Evolutionary conservation across 257 asterid species (phyloP), one percentile per base, ranked within the genome.

Genomic region (Ehretia macrophylla): DNA sequence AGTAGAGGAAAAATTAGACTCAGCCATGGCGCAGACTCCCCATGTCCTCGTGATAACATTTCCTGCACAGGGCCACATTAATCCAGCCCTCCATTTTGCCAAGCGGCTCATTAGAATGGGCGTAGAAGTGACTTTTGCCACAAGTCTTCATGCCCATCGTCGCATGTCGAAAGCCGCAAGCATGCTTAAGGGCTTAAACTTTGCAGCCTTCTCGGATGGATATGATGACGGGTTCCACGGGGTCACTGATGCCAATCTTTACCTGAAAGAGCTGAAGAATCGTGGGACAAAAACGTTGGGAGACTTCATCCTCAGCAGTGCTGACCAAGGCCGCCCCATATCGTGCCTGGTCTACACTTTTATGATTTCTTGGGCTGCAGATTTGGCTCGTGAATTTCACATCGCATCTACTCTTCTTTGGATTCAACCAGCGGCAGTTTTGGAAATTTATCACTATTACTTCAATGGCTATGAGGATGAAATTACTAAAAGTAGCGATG

Each of bases 401-500:
- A 9, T 84, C 47, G 88, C 84, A 0, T 23, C 76, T 49, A 80
- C 85, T 0, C 79, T 88, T 4, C 85, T 83, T n/a, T 81, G 84
- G 81, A 80, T 80, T 58, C 91, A 86, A 47, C 86, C 87, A 0
- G 91, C 97, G 23, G 55, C 89, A 40, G 78, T 80, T 4, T 19
- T 88, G 8, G 67, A 22, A 17, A 54, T 82, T 2, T 86, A 86
- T 69, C 76, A 82, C 61, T 51, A 69, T 47, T 82, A 78, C 18
- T 83, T 88, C 73, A 60, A 81, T 17, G 88, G 85, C 5, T 72
- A 45, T n/a, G 70, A 5, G 0, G 79, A 78, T 0, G 72, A 64
- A 6, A 68, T 88, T 0, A 10, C 8, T 0, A 11, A 59, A 5
- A 47, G 14, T 4, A 59, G 61, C 0, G 11, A 18, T 42, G 47